Evolutionary conservation across 2,329 filamentous ascomycete species (phyloP), one percentile per base, ranked within the genome.

Genomic region (Ceratocystis smalleyi): DNA sequence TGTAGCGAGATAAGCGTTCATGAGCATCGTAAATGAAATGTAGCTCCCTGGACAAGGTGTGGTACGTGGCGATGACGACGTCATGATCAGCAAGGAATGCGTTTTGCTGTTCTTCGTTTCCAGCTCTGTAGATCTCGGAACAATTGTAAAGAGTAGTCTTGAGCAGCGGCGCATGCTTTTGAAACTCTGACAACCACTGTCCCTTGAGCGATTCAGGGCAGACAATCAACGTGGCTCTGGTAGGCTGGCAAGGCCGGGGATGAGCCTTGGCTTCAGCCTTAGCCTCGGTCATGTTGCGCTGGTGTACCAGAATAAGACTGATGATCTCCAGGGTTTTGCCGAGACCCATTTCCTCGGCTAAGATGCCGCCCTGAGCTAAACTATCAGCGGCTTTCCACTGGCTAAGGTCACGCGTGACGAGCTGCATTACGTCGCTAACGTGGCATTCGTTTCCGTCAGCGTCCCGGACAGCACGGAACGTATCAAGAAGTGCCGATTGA

Each of bases 301-400:
- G n/a, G 70, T 92, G 83, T 27, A 87, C 75, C 6, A 83, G 76
- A n/a, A 91, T 81, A 10, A 92, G 76, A 3, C 85, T 80, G 55
- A 91, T 82, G 1, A 89, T 77, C 73, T 92, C 89, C 2, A 91
- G 77, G 0, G 88, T 92, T 72, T 92, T 92, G 1, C 88, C 88
- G 0, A 92, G 76, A 0, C 88, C 88, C 88, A 92, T 92, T 72
- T 92, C 88, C 70, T 92, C 88, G 0, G 87, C 84, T 4, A 92
- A 75, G 59, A 90, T 85, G 0, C 87, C 87, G 12, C 83, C 82
- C 57, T 73, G 78, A 10, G 82, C 65, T 0, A 69, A 8, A 68
- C n/a, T 71, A 70, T 62, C 81, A 74, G 24, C 72, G 66, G 55
- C 75, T 71, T 43, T 73, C 71, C 64, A 83, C 83, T 2, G 74